phyloP scores from a whole-genome alignment of 1,139 yeast species.

The Yamadazyma sp. region DNA sequence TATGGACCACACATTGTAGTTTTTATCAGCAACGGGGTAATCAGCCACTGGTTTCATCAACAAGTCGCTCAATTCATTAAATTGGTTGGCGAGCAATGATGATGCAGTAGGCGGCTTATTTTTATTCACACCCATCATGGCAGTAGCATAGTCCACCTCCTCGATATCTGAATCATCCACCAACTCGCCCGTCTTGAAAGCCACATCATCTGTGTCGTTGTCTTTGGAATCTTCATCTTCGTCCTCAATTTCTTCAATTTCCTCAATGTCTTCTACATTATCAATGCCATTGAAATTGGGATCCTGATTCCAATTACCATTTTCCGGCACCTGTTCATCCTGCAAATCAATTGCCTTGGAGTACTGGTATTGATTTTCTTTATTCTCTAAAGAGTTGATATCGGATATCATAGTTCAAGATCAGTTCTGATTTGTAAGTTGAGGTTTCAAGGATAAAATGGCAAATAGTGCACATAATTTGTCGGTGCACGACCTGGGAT shows the following conservation, averaged over 20 bases:
- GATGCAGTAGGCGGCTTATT: constrained; percentile 4
- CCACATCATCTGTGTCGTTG: background rate
- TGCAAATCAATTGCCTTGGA: constrained; percentile 1
- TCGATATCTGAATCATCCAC: constrained; percentile 1
- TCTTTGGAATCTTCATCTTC: constrained; percentile 2
- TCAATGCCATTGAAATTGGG: constrained; percentile 1
- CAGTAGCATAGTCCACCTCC: background rate
- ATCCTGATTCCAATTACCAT: background rate
- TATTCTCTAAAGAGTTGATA: constrained; percentile 12
- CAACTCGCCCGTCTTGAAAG: background rate
- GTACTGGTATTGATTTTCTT: constrained; percentile 13
- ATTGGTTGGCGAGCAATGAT: constrained; percentile 34
- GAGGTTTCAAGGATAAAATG: constrained; percentile 2
- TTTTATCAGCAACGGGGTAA: constrained; percentile 40
- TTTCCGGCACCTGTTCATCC: background rate
- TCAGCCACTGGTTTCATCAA: constrained; percentile 46
- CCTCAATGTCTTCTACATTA: constrained; percentile 3
- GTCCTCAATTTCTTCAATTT: constrained; percentile 2
- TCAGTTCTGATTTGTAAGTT: constrained; percentile 1
- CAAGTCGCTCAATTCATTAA: constrained; percentile 25
- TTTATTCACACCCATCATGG: background rate
- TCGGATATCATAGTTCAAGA: constrained; percentile 12
- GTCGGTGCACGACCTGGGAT: background rate
- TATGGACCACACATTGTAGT: constrained; percentile 72
- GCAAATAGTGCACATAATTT: background rate